These are phyloP conservation scores for Fraxinus nigra DNA, from an alignment of 305 asterid species.

Conservation along the genomic window DNA sequence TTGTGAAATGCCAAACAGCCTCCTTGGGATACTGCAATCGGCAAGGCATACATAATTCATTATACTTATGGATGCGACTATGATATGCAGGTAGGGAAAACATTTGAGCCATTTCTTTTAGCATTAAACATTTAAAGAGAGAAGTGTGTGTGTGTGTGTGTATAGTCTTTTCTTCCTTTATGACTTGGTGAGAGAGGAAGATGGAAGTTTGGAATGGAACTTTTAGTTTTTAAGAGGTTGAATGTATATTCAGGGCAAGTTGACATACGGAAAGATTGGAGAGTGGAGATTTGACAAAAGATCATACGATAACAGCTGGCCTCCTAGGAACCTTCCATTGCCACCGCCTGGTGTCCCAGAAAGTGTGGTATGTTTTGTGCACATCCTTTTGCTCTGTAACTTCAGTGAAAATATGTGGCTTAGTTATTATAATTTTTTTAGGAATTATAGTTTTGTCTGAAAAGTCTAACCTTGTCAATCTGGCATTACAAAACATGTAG, in stretches of 20 bases:
- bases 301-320: constrained; percentile 61
- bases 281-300: constrained; percentile 98
- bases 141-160: no score
- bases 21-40: constrained; percentile 79
- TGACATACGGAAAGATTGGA: constrained; percentile 85
- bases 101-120: not conserved
- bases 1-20: constrained; percentile 49
- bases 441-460: not conserved
- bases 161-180: not conserved
- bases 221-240: not conserved
- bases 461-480: not conserved
- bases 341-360: constrained; percentile 96
- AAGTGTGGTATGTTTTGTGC: constrained; percentile 65
- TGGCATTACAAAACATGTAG: not conserved
- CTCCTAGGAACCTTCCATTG: constrained; percentile 76
- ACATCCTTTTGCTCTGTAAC: not conserved
- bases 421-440: not conserved
- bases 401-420: not conserved
- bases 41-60: constrained; percentile 76
- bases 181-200: not conserved
- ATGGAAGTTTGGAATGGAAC: not conserved
- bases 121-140: not conserved
- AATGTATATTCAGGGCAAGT: constrained; percentile 51
- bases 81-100: constrained; percentile 60
- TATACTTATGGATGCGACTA: constrained; percentile 94